Percentiles rank a stretch among this genome's conserved stretches.
Evolutionary conservation across 306 rosid genomes (phyloP).

Genomic region (Morella rubra): DNA sequence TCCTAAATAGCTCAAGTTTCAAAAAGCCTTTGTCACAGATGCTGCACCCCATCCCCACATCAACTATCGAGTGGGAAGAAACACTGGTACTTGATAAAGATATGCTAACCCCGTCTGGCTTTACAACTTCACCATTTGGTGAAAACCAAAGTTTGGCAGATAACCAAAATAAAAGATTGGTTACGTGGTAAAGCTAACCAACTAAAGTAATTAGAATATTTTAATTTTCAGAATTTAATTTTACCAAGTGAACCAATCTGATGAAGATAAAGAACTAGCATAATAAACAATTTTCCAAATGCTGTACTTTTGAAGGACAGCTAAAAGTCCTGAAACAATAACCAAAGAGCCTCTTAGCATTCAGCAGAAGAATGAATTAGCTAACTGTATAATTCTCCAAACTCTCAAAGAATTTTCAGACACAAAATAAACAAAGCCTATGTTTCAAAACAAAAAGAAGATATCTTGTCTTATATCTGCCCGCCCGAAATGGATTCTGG

Average conservation of each 20-base stretch:
- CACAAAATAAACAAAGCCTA: too few relatives aligned
- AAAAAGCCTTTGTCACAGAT: neutral
- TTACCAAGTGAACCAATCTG: neutral
- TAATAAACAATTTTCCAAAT: slow-evolving; percentile 16
- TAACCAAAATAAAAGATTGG: neutral
- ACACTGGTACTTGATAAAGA: neutral
- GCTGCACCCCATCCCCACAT: neutral
- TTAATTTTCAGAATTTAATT: neutral
- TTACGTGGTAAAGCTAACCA: neutral
- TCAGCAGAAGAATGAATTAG: slow-evolving; percentile 16
- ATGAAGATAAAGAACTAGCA: neutral
- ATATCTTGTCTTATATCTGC: neutral
- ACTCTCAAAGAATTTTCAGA: neutral
- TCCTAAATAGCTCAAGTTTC: neutral
- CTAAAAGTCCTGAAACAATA: neutral
- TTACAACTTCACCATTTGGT: neutral
- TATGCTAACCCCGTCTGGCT: neutral
- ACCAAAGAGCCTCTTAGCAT: neutral
- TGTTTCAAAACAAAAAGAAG: neutral
- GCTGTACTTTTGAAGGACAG: neutral
- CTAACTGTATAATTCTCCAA: neutral
- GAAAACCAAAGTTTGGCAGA: neutral
- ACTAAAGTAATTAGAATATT: neutral
- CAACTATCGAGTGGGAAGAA: neutral
- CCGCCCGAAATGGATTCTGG: neutral